A percentile compares a stretch with the other conserved stretches of the same genome.
Conservation (phyloP, 1,284 basidiomycete species). For the Mycosarcoma maydis region DNA sequence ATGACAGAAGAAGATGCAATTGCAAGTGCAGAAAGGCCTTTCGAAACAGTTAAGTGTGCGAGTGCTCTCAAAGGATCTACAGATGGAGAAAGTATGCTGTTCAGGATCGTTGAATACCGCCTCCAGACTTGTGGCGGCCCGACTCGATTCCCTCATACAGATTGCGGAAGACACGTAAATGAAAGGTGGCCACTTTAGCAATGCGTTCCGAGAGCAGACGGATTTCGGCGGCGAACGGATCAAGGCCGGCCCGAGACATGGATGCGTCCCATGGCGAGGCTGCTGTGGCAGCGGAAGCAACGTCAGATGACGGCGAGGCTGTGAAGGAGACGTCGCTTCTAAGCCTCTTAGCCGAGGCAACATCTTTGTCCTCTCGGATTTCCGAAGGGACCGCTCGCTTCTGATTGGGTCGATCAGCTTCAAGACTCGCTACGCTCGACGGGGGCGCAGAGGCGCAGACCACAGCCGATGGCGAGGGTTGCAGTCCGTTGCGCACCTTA, state of each 20-base stretch:
- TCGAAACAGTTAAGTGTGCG: no score
- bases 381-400: conserved; percentile 15
- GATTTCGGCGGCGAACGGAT: conserved; percentile 53
- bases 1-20: neutral
- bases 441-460: neutral
- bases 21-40: neutral
- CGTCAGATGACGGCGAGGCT: neutral
- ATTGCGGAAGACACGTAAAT: conserved; percentile 52
- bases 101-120: conserved; percentile 1
- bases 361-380: neutral
- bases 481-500: conserved; percentile 18
- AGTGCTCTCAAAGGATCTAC: no score
- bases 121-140: conserved; percentile 11
- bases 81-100: neutral
- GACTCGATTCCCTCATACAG: conserved; percentile 47
- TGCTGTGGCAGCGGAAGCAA: neutral
- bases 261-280: conserved; percentile 25
- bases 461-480: conserved; percentile 1
- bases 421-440: neutral
- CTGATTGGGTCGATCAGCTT: conserved; percentile 5
- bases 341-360: conserved; percentile 10
- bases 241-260: conserved; percentile 47
- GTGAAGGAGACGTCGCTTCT: neutral
- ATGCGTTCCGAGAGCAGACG: conserved; percentile 51
- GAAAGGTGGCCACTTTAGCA: conserved; percentile 55